A percentile compares a stretch with the other conserved stretches of the same genome.
These are phyloP conservation scores for Aurifilum marmelostoma DNA, from an alignment of 2,329 filamentous ascomycete genomes.

Conservation along the genomic window DNA sequence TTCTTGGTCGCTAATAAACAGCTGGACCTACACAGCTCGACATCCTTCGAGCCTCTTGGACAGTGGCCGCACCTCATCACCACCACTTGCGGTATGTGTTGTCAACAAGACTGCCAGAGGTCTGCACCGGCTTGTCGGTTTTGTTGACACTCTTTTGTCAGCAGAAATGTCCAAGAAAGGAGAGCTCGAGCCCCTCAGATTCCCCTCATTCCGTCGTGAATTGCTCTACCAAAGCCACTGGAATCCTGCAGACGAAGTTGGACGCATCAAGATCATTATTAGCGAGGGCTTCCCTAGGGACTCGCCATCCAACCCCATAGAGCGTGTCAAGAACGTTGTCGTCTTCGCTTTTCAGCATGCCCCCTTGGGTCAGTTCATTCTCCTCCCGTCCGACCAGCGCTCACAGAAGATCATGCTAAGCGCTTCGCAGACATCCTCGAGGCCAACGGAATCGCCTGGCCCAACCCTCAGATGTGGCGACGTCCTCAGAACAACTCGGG, in stretches of 20 bases:
- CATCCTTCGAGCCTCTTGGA: slow-evolving; percentile 54
- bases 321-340: slow-evolving; percentile 72
- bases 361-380: slow-evolving; percentile 63
- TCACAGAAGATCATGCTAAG: slow-evolving; percentile 13
- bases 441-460: slow-evolving; percentile 76
- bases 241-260: slow-evolving; percentile 71
- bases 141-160: neutral
- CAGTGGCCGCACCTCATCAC: slow-evolving; percentile 56
- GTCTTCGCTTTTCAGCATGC: slow-evolving; percentile 86
- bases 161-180: slow-evolving; percentile 59
- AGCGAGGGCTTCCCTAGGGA: slow-evolving; percentile 70
- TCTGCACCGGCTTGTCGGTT: neutral
- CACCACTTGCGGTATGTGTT: slow-evolving; percentile 45
- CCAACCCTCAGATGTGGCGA: slow-evolving; percentile 72
- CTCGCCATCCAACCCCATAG: slow-evolving; percentile 57
- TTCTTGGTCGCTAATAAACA: neutral
- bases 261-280: slow-evolving; percentile 76
- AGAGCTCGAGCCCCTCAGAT: slow-evolving; percentile 65
- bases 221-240: slow-evolving; percentile 71
- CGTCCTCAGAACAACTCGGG: slow-evolving; percentile 47
- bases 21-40: slow-evolving; percentile 49
- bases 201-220: slow-evolving; percentile 72
- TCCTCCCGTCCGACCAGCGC: neutral
- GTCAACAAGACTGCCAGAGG: slow-evolving; percentile 13
- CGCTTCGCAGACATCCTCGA: slow-evolving; percentile 69